Evolutionary conservation across 116 monocot species (phyloP), one percentile per base, ranked within the genome.

Genomic region (Cymodocea nodosa): DNA sequence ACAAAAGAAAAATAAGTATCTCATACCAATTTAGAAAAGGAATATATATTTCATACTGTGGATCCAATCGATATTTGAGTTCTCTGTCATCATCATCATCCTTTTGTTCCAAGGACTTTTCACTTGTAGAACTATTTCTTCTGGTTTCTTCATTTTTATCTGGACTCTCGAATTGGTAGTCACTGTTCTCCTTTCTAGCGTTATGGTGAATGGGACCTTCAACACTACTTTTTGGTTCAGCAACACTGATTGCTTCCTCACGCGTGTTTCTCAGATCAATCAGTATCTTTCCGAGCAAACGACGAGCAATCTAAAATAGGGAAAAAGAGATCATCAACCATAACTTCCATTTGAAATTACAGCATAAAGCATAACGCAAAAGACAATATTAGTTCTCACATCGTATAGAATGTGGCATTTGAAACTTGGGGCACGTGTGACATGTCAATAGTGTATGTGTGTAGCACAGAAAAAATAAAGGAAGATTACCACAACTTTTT

Each of bases 31-130:
- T 9, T 5, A 65, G 17, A 18, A 64, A 23, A 53, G 66, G 12
- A 23, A n/a, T 23, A 16, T 52, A 34, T 14, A 62, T 39, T 23
- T 24, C 60, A 59, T 39, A 92, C 98, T 87, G 89, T 50, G 98
- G 98, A 77, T 99, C 98, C 66, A 99, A 76, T 30, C 98, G 88
- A 74, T 99, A 99, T 84, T 92, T 86, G 65, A 79, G 86, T 75
- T 99, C 98, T 79, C 84, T 99, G 70, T 92, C 98, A 36, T 75
- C 75, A 52, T 99, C 98, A 25, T 97, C 97, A 48, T 91, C 97
- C 55, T 97, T 91, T 75, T 82, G 87, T 25, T 88, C 84, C 50
- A 90, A 48, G 74, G 88, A 79, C 63, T 84, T 97, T 67, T 99
- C 92, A 72, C 83, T 86, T 18, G 82, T 78, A 11, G 63, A 73